Evolutionary conservation across 106 monocot species (phyloP), one percentile per base, ranked within the genome.

Genomic region (Allium cepa): DNA sequence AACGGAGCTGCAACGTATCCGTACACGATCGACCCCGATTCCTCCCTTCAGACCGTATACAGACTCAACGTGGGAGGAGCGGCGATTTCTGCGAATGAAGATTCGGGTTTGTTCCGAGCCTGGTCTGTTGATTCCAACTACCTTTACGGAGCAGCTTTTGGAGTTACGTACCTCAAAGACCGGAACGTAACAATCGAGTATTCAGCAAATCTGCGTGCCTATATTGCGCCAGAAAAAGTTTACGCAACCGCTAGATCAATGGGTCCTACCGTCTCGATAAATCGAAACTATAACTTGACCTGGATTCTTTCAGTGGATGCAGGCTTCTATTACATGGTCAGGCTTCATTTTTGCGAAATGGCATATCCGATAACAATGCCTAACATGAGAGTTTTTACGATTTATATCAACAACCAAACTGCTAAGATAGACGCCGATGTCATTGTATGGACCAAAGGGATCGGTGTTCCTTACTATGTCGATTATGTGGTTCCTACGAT

Each of bases 61-160:
- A 76, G 84, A 49, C 73, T 88, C 26, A 88, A 88, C 51, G 84
- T 88, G 27, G 88, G 88, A 14, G 88, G 88, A 3, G 77, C 77
- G 27, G 49, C 63, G 45, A 72, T 88, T 46, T 66, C 80, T 17
- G 79, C 81, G 2, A 49, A 13, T 5, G 5, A 57, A 6, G 88
- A 88, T 67, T 74, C 77, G 11, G 74, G 75, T 10, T 63, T 88
- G 58, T 77, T 58, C 64, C 48, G 88, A 11, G 50, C 67, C 10
- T 88, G 88, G 88, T 70, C 15, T 1, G 77, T 75, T 13, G 88
- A 88, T 60, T 59, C 65, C 1, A 8, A 8, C 1, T 79, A 78
- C 63, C 74, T 82, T 64, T 77, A 53, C 17, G 84, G 79, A 0
- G 73, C 79, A 1, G 79, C 45, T 8, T 28, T 72, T 10, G 88